phyloP scores from a whole-genome alignment of 768 basidiomycete genomes.

The Kwoniella europaea region DNA sequence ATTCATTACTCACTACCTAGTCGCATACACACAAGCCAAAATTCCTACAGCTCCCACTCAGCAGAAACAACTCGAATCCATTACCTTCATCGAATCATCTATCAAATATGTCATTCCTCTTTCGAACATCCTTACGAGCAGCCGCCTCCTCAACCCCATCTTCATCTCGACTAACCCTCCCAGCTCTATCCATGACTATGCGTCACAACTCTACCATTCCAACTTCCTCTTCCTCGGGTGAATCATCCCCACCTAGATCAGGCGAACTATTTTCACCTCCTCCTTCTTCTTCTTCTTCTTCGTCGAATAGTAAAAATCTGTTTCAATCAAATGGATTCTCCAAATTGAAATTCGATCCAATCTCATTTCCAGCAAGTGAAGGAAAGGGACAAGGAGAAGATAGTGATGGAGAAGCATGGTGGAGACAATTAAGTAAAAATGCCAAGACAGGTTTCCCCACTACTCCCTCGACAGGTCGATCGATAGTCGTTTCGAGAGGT shows the following conservation, averaged over 20 bases:
- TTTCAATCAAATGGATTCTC: not conserved
- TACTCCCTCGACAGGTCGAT: conserved; percentile 9
- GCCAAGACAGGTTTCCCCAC: conserved; percentile 10
- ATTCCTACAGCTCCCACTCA: too few relatives aligned
- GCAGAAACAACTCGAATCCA: too few relatives aligned
- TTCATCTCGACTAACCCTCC: not conserved
- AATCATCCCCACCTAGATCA: conserved; percentile 40
- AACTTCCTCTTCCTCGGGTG: not conserved
- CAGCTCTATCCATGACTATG: not conserved
- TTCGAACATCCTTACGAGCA: not conserved
- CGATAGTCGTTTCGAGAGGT: conserved; percentile 5
- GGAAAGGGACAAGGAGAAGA: not conserved
- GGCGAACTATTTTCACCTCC: conserved; percentile 11
- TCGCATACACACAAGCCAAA: too few relatives aligned
- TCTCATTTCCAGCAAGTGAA: not conserved
- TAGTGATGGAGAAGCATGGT: conserved; percentile 17
- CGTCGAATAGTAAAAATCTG: not conserved
- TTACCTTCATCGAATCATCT: not conserved
- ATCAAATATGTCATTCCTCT: not conserved
- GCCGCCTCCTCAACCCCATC: not conserved
- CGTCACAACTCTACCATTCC: not conserved
- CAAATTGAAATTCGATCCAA: not conserved
- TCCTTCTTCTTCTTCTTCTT: conserved; percentile 6
- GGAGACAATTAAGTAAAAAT: not conserved
- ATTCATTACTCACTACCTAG: too few relatives aligned